These are phyloP conservation scores for Apiospora saccharicola DNA, from an alignment of 2,329 filamentous ascomycete genomes.

Conservation along the genomic window DNA sequence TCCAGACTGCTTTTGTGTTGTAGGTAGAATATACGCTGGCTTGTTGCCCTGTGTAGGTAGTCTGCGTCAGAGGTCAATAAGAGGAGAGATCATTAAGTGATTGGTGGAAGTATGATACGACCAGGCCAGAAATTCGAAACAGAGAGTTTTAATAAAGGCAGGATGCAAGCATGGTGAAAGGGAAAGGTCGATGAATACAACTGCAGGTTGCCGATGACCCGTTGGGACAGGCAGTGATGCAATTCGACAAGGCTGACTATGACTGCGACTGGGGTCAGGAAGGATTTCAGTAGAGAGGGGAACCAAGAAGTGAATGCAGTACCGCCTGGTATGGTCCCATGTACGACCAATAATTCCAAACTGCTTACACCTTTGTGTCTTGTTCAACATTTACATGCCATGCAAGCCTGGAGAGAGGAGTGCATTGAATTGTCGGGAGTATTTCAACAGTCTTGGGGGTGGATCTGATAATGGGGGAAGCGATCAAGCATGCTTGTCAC, in stretches of 20 bases:
- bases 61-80: neutral
- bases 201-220: constrained; percentile 1
- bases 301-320: neutral
- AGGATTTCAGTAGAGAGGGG: constrained; percentile 1
- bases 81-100: neutral
- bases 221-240: neutral
- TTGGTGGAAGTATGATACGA: neutral
- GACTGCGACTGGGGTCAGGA: neutral
- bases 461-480: neutral
- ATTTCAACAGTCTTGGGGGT: neutral
- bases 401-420: neutral
- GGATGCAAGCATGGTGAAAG: neutral
- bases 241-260: constrained; percentile 18
- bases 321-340: neutral
- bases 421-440: neutral
- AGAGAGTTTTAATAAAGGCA: neutral
- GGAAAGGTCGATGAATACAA: constrained; percentile 1
- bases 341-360: neutral
- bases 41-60: neutral
- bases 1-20: neutral
- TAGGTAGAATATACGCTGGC: neutral
- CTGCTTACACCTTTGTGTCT: neutral
- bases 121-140: neutral
- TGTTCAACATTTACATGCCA: neutral
- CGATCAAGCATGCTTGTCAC: neutral